Percentiles rank a stretch among this genome's conserved stretches.
Evolutionary conservation across 495 filamentous ascomycete species (phyloP).

Genomic region (Mycothermus thermophilus): DNA sequence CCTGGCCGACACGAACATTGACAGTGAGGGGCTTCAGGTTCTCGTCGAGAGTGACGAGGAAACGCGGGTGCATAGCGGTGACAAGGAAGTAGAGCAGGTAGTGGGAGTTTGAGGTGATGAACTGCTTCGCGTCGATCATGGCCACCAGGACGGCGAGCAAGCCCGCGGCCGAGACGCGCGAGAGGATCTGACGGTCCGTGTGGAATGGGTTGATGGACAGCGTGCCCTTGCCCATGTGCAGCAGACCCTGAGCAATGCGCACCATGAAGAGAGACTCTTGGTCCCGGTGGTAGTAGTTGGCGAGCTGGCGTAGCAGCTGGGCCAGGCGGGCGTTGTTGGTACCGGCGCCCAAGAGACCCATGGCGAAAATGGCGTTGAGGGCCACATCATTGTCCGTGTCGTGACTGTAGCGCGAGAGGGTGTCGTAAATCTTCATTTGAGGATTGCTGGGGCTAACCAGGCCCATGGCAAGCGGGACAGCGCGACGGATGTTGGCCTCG

Average conservation of each 20-base stretch:
- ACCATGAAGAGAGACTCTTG: constrained; percentile 97
- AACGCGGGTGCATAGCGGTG: constrained; percentile 92
- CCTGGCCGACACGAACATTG: constrained; percentile 93
- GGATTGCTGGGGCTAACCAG: constrained; percentile 93
- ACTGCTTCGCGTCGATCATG: constrained; percentile 88
- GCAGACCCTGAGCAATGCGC: constrained; percentile 87
- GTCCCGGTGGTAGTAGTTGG: constrained; percentile 95
- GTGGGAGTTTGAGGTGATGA: constrained; percentile 77
- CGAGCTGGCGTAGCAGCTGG: constrained; percentile 84
- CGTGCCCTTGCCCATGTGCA: constrained; percentile 99
- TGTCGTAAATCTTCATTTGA: constrained; percentile 99
- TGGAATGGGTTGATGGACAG: constrained; percentile 94
- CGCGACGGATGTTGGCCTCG: constrained; percentile 88
- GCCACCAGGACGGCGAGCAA: constrained; percentile 80
- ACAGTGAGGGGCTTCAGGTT: constrained; percentile 85
- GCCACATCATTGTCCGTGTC: constrained; percentile 99
- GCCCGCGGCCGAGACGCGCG: constrained; percentile 77
- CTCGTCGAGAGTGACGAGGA: constrained; percentile 92
- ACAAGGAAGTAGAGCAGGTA: constrained; percentile 96
- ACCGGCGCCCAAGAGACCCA: constrained; percentile 92
- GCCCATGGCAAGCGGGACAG: constrained; percentile 95
- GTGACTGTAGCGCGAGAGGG: constrained; percentile 93
- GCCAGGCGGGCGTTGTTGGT: constrained; percentile 97
- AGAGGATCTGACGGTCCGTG: constrained; percentile 90
- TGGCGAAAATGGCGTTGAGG: constrained; percentile 96